A percentile compares a stretch with the other conserved stretches of the same genome.
Conservation (phyloP, 257 asterid species). For the Linaria vulgaris region DNA sequence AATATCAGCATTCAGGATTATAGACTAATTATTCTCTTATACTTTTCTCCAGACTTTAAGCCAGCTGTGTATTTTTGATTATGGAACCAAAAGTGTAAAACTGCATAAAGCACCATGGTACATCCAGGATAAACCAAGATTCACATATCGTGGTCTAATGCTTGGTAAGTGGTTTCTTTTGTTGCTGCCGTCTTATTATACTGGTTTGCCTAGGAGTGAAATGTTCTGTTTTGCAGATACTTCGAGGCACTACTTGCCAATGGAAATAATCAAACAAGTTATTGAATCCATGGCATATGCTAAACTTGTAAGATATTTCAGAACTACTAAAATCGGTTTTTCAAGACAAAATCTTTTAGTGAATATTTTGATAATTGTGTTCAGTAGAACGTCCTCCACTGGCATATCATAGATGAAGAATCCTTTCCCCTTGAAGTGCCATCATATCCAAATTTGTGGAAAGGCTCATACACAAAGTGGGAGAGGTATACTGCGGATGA, state of each 20-base stretch:
- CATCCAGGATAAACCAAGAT: slow-evolving; percentile 87
- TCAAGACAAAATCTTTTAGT: slow-evolving; percentile 22
- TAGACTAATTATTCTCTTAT: slow-evolving; percentile 25
- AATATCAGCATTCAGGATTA: slow-evolving; percentile 12
- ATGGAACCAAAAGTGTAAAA: slow-evolving; percentile 66
- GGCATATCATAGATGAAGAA: slow-evolving; percentile 97
- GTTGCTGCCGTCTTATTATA: slow-evolving; percentile 15
- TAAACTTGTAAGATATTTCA: slow-evolving; percentile 74
- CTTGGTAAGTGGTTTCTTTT: slow-evolving; percentile 52
- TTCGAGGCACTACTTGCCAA: slow-evolving; percentile 83
- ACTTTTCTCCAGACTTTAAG: slow-evolving; percentile 65
- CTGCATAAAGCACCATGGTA: slow-evolving; percentile 85
- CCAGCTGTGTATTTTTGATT: slow-evolving; percentile 77
- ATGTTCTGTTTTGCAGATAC: slow-evolving; percentile 59
- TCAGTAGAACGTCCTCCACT: slow-evolving; percentile 91
- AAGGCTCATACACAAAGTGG: slow-evolving; percentile 85
- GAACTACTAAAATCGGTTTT: slow-evolving; percentile 23
- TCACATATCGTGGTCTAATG: slow-evolving; percentile 75
- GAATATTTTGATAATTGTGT: slow-evolving; percentile 40
- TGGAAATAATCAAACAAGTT: slow-evolving; percentile 78
- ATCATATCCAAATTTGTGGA: slow-evolving; percentile 82
- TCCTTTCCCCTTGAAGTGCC: slow-evolving; percentile 97
- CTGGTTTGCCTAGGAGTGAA: slow-evolving; percentile 13
- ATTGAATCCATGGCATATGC: slow-evolving; percentile 93
- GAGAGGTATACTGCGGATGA: slow-evolving; percentile 87